Percentiles rank a stretch among this genome's conserved stretches.
phyloP scores from a whole-genome alignment of 192 early-diverging fungal genomes.

The Chytriomyces confervae region DNA sequence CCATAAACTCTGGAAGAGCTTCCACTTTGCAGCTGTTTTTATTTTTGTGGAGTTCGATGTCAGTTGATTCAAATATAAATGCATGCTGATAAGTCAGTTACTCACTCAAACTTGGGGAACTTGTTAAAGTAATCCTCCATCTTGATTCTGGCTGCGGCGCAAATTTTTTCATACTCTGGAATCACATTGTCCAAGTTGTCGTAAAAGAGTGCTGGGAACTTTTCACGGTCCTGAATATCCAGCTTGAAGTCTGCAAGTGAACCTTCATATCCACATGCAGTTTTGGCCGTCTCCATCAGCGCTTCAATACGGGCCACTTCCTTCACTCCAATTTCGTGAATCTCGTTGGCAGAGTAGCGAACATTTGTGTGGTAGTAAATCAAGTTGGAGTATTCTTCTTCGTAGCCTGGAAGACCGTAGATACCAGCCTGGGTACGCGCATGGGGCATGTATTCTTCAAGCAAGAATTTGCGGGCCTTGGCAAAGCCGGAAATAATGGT shows the following conservation, averaged over 20 bases:
- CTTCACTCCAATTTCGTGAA: conserved; percentile 48
- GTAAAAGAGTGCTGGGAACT: conserved; percentile 41
- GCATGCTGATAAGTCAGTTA: neutral
- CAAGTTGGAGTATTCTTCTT: conserved; percentile 38
- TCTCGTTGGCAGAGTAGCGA: conserved; percentile 39
- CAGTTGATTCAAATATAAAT: neutral
- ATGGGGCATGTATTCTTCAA: conserved; percentile 45
- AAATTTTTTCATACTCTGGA: conserved; percentile 34
- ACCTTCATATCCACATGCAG: conserved; percentile 33
- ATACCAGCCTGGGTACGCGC: conserved; percentile 36
- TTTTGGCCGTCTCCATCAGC: conserved; percentile 42
- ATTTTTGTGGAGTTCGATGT: too few relatives aligned
- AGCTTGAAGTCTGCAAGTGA: conserved; percentile 42
- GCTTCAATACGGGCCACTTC: conserved; percentile 46
- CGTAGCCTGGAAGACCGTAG: conserved; percentile 40
- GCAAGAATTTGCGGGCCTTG: conserved; percentile 32
- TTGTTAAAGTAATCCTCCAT: conserved; percentile 40
- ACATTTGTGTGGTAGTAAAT: conserved; percentile 40
- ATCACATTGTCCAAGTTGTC: conserved; percentile 40
- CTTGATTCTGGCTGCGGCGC: conserved; percentile 25
- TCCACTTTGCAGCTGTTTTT: conserved; percentile 12
- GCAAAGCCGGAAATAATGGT: conserved; percentile 31
- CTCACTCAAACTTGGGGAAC: conserved; percentile 41
- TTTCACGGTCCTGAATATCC: conserved; percentile 42
- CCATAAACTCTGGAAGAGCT: conserved; percentile 30